Percentiles rank a stretch among this genome's conserved stretches.
Evolutionary conservation across 2,329 filamentous ascomycete species (phyloP).

Genomic region (Sporothrix pallida): DNA sequence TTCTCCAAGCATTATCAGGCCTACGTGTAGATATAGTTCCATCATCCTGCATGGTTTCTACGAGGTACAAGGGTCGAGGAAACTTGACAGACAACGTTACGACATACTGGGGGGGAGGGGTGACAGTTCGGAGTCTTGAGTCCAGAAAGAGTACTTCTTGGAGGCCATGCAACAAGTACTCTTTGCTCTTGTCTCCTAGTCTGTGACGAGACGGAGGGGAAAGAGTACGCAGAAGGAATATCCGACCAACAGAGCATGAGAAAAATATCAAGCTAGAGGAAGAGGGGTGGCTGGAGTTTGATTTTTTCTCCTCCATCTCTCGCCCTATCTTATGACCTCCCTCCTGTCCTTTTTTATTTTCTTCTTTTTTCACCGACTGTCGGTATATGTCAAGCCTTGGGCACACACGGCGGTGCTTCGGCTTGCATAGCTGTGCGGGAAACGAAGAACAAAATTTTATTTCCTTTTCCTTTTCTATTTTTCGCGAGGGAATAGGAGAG

Average conservation of each 20-base stretch:
- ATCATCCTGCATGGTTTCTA: conserved; percentile 7
- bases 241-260: neutral
- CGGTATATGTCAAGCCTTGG: neutral
- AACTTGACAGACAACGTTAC: neutral
- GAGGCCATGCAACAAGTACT: no score
- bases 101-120: neutral
- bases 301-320: neutral
- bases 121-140: neutral
- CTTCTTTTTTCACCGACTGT: neutral
- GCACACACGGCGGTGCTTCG: neutral
- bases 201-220: conserved; percentile 5
- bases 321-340: no score
- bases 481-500: conserved; percentile 6
- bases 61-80: neutral
- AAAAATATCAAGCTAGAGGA: neutral
- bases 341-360: neutral
- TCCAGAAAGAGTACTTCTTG: neutral
- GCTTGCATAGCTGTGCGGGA: neutral
- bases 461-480: neutral
- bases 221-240: neutral
- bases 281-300: conserved; percentile 8
- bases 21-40: conserved; percentile 9
- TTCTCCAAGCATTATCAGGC: neutral
- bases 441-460: neutral
- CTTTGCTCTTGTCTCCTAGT: neutral